A percentile compares a stretch with the other conserved stretches of the same genome.
phyloP scores from a whole-genome alignment of 768 basidiomycete genomes.

The Boletus rex-veris region DNA sequence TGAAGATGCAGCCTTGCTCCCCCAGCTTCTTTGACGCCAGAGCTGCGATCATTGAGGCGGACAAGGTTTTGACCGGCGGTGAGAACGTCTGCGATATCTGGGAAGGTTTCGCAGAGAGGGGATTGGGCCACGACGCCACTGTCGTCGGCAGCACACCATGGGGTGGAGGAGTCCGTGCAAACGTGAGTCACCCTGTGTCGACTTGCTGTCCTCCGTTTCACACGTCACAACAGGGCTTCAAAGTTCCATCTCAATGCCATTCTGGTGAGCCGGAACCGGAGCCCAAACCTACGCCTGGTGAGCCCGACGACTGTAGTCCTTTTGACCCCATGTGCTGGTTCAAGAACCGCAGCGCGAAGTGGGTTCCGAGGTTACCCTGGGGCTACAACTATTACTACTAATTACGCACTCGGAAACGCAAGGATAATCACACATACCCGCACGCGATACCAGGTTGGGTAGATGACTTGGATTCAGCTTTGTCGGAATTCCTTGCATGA shows the following conservation, averaged over 20 bases:
- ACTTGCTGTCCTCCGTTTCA: neutral
- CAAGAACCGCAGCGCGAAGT: slow-evolving; percentile 14
- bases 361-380: slow-evolving; percentile 26
- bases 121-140: slow-evolving; percentile 73
- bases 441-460: slow-evolving; percentile 14
- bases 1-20: slow-evolving; percentile 94
- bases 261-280: slow-evolving; percentile 11
- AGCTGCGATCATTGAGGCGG: slow-evolving; percentile 88
- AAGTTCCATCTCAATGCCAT: slow-evolving; percentile 41
- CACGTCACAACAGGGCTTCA: slow-evolving; percentile 33
- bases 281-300: slow-evolving; percentile 32
- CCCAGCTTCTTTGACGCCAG: slow-evolving; percentile 90
- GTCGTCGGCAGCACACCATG: slow-evolving; percentile 81
- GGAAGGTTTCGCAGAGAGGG: slow-evolving; percentile 78
- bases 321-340: slow-evolving; percentile 24
- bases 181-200: slow-evolving; percentile 39
- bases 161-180: slow-evolving; percentile 84
- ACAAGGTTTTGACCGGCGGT: slow-evolving; percentile 84
- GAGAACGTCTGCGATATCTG: slow-evolving; percentile 90
- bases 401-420: slow-evolving; percentile 9
- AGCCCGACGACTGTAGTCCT: slow-evolving; percentile 31
- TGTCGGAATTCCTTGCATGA: slow-evolving; percentile 1
- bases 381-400: slow-evolving; percentile 21
- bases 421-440: slow-evolving; percentile 9
- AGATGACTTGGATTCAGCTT: slow-evolving; percentile 11